Evolutionary conservation across 2,329 filamentous ascomycete species (phyloP), one percentile per base, ranked within the genome.

Genomic region (Dryadomyces quercivorus): DNA sequence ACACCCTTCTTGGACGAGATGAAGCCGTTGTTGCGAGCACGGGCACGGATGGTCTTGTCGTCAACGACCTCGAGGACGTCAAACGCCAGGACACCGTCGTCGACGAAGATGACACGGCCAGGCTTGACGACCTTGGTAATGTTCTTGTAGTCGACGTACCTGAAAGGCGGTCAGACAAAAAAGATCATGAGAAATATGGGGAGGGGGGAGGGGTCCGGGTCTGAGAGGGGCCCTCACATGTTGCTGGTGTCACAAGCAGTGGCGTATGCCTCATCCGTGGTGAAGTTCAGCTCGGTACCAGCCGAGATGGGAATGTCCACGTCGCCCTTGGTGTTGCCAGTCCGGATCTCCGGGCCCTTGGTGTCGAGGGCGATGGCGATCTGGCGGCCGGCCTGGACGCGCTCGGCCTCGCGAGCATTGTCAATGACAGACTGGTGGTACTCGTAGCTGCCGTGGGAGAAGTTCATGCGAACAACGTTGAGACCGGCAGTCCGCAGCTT

Each of bases 381-480:
- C 63, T 91, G 93, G 61, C 93, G 88, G 62, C 93, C 93, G 31
- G 77, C 66, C 72, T 90, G 81, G 57, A 75, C 70, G 67, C 78
- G 81, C 76, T 95, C 91, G 61, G 93, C 93, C 68, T 86, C 80
- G 67, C 90, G 88, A 63, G 92, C 82, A 75, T 98, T 85, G 78
- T 98, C 89, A 67, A 98, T 96, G 69, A 98, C 93, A 59, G 89
- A 92, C 80, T 97, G 62, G 59, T 64, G 91, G 77, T 96, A 98
- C 75, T 91, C 91, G 73, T 97, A 93, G 62, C 84, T 85, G 66
- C 88, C 88, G 73, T 95, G 88, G 61, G 87, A 95, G 72, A 97
- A 97, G 86, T 98, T 98, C 93, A 98, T 98, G 76, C 93, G 92
- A 63, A 97, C 93, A 63, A 98, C 90, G 75, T 97, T 97, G 66